Percentiles rank a stretch among this genome's conserved stretches.
These are phyloP conservation scores for Alternaria alternata DNA, from an alignment of 2,329 filamentous ascomycete genomes.

Conservation along the genomic window DNA sequence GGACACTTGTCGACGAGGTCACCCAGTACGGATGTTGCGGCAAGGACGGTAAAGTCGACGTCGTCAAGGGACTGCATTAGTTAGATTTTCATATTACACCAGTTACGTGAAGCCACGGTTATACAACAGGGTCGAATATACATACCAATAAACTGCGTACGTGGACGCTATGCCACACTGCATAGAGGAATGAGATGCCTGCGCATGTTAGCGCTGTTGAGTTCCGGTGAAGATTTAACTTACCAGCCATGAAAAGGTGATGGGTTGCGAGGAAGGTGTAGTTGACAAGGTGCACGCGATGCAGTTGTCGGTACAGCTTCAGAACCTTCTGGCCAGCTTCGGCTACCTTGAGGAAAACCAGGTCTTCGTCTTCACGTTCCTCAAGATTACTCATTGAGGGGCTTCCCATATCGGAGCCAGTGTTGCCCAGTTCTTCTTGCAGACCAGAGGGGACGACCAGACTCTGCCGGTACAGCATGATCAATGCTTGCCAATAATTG, in stretches of 20 bases:
- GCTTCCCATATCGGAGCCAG: slow-evolving; percentile 65
- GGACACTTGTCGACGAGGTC: slow-evolving; percentile 95
- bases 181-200: slow-evolving; percentile 91
- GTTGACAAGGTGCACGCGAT: slow-evolving; percentile 87
- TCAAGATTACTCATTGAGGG: slow-evolving; percentile 70
- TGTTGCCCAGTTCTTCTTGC: slow-evolving; percentile 74
- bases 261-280: slow-evolving; percentile 96
- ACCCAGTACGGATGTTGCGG: slow-evolving; percentile 88
- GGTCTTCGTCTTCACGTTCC: slow-evolving; percentile 81
- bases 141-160: slow-evolving; percentile 86
- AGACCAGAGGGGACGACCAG: slow-evolving; percentile 85
- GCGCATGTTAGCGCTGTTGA: slow-evolving; percentile 20
- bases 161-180: slow-evolving; percentile 93
- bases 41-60: slow-evolving; percentile 95
- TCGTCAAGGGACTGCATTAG: slow-evolving; percentile 77
- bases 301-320: slow-evolving; percentile 87
- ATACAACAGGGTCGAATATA: slow-evolving; percentile 23
- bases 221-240: slow-evolving; percentile 32
- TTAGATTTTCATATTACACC: slow-evolving; percentile 13
- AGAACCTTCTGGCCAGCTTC: slow-evolving; percentile 94
- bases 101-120: background rate
- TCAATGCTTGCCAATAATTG: slow-evolving; percentile 97
- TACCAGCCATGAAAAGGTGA: slow-evolving; percentile 95
- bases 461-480: slow-evolving; percentile 94
- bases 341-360: slow-evolving; percentile 92